A percentile compares a stretch with the other conserved stretches of the same genome.
phyloP scores from a whole-genome alignment of 73 alveolate genomes.

The Symbiodinium natans region DNA sequence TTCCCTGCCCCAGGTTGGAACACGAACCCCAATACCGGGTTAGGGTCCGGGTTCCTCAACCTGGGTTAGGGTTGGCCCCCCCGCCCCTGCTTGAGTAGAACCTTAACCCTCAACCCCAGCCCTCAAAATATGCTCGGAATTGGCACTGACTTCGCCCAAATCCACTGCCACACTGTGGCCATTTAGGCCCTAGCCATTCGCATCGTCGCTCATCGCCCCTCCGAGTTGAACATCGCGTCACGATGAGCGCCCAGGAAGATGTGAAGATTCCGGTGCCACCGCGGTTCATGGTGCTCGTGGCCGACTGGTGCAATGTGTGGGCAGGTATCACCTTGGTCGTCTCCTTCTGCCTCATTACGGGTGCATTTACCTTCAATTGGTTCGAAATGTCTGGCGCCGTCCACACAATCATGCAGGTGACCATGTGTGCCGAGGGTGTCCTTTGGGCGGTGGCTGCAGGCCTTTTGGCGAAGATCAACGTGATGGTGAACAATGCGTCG shows the following conservation, averaged over 20 bases:
- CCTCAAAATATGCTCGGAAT: background rate
- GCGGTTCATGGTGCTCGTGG: background rate
- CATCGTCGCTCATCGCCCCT: background rate
- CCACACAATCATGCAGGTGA: conserved; percentile 75
- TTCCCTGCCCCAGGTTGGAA: too few species aligned
- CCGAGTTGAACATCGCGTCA: too few species aligned
- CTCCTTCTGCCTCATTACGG: background rate
- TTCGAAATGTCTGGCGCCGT: background rate
- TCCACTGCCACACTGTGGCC: background rate
- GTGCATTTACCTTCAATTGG: conserved; percentile 68
- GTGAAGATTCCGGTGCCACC: background rate
- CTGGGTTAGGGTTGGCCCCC: too few species aligned
- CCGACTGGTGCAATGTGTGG: background rate
- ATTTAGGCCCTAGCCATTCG: background rate
- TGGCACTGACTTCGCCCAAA: background rate
- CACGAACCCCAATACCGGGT: too few species aligned
- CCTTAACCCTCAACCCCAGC: too few species aligned
- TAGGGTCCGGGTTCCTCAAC: too few species aligned
- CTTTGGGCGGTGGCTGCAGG: conserved; percentile 85
- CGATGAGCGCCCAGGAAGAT: background rate
- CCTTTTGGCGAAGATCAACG: conserved; percentile 42
- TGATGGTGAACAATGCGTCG: conserved; percentile 77
- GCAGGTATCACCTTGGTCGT: background rate
- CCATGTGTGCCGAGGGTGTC: conserved; percentile 72
- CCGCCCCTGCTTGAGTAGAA: too few species aligned